Evolutionary conservation across 2,329 filamentous ascomycete genomes (phyloP).

Genomic region (Monilinia laxa): DNA sequence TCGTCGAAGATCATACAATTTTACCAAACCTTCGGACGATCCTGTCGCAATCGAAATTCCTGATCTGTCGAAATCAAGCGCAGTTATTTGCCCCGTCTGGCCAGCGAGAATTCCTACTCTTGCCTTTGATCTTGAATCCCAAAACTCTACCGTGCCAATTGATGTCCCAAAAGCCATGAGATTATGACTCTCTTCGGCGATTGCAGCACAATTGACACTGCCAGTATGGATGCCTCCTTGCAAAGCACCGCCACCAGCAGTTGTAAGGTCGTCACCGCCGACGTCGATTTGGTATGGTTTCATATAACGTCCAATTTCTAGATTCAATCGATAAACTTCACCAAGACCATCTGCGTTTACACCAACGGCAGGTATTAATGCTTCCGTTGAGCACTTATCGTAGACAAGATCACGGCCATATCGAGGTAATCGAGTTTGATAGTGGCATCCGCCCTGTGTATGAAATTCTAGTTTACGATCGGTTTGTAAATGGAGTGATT

Average conservation of each 20-base stretch:
- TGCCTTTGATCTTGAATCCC: constrained; percentile 83
- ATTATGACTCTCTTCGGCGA: constrained; percentile 87
- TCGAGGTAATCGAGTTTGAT: constrained; percentile 82
- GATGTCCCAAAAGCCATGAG: constrained; percentile 91
- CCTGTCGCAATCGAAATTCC: constrained; percentile 85
- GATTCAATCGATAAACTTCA: constrained; percentile 88
- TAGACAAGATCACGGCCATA: constrained; percentile 91
- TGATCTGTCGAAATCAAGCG: constrained; percentile 79
- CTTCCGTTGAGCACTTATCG: constrained; percentile 78
- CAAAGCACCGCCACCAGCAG: constrained; percentile 67
- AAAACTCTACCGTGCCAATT: constrained; percentile 93
- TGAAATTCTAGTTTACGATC: constrained; percentile 93
- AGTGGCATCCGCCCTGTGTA: constrained; percentile 82
- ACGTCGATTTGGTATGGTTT: constrained; percentile 90
- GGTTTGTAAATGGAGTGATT: constrained; percentile 88
- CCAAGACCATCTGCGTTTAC: constrained; percentile 82
- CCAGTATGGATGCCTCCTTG: constrained; percentile 86
- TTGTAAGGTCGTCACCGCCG: constrained; percentile 72
- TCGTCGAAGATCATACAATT: constrained; percentile 88
- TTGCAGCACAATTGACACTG: constrained; percentile 80
- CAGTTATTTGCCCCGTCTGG: constrained; percentile 74
- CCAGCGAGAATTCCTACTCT: constrained; percentile 74
- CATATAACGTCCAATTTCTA: constrained; percentile 92
- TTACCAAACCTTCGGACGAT: constrained; percentile 81
- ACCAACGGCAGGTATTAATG: constrained; percentile 82